phyloP scores from a whole-genome alignment of 768 basidiomycete species.

The Leccinum ochraceum region DNA sequence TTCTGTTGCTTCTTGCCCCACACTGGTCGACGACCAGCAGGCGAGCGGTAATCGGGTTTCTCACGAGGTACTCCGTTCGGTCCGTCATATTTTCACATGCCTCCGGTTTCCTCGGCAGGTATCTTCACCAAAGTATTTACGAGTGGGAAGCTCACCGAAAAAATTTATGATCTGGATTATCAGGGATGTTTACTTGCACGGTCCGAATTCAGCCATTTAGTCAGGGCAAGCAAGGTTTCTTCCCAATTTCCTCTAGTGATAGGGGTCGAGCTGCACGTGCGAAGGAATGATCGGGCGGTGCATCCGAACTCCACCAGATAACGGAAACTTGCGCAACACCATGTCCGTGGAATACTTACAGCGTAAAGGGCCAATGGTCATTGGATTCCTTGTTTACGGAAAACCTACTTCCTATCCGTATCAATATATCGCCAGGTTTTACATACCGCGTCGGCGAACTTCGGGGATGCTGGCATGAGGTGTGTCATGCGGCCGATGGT shows the following conservation, averaged over 20 bases:
- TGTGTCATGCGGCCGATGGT: not conserved
- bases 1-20: not conserved
- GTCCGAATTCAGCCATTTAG: not conserved
- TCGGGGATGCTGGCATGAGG: not conserved
- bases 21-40: not conserved
- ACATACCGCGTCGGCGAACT: not conserved
- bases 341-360: not conserved
- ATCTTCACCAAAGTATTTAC: not conserved
- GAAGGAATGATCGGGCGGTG: not conserved
- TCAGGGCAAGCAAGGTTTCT: constrained; percentile 12
- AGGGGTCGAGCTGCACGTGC: not conserved
- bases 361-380: not conserved
- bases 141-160: not conserved
- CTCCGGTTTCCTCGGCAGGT: not conserved
- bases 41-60: not conserved
- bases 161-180: not conserved
- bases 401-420: not conserved
- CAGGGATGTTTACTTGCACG: not conserved
- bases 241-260: not conserved
- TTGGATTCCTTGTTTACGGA: not conserved
- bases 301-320: not conserved
- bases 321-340: not conserved
- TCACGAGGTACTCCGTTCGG: not conserved
- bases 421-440: not conserved
- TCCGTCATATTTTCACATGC: not conserved